Evolutionary conservation across 2,329 filamentous ascomycete genomes (phyloP), one percentile per base, ranked within the genome.

Genomic region (Sclerotinia trifoliorum): DNA sequence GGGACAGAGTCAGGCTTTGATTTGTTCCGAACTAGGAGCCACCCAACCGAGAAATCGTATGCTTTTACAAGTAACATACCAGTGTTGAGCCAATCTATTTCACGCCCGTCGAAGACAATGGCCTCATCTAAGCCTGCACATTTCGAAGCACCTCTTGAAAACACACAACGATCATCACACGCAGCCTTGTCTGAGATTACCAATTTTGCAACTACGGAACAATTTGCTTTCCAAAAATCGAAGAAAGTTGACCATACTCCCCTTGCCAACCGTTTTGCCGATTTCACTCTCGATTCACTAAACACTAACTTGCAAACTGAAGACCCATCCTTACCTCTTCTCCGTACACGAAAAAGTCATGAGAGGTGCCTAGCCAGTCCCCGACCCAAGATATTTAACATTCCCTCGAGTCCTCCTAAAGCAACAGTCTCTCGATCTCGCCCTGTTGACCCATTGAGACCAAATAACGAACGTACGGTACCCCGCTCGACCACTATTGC

Each of bases 351-450:
- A 54, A 69, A 54, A 26, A 65, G 72, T 24, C 70, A 73, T 49
- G 71, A 74, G 32, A 70, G 67, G 21, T 69, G 65, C 54, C 56
- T 68, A 49, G 63, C 68, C 21, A 77, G 74, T 62, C 75, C 74
- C 6, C 68, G 71, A 42, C 73, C 75, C 15, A 75, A 75, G 11
- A 74, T 75, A 62, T 73, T 74, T 66, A 74, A 74, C 49, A 73
- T 76, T 48, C 58, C 73, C 42, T 75, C 75, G 3, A 76, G 74
- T 65, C 74, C 75, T 57, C 75, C 75, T 15, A 75, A 74, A 48
- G 58, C 70, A 60, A 67, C 67, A 48, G 66, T 71, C 3, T 55
- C 68, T n/a, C 69, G 74, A 65, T 68, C 74, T 63, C 70, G 65
- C 48, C 60, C 62, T 3, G 65, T 71, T 13, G 68, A 65, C 26